Percentiles rank a stretch among this genome's conserved stretches.
phyloP scores from a whole-genome alignment of 2,329 filamentous ascomycete genomes.

The Colletotrichum cereale region DNA sequence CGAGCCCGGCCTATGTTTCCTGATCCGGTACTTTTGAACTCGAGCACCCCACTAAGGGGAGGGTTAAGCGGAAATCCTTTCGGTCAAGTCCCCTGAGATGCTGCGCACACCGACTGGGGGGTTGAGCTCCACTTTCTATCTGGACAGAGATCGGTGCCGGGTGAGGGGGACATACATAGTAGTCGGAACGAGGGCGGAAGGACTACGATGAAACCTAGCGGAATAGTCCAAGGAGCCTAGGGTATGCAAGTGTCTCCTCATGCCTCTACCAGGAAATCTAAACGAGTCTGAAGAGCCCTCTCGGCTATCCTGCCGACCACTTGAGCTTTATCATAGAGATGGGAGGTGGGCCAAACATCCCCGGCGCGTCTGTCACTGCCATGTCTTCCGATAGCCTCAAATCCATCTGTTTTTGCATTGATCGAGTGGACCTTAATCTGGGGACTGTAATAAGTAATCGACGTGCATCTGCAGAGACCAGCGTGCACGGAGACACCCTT shows the following conservation, averaged over 20 bases:
- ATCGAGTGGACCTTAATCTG: not conserved
- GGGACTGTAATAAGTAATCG: not conserved
- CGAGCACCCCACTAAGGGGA: not conserved
- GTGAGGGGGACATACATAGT: conserved; percentile 31
- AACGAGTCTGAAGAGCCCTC: not conserved
- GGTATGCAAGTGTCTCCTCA: not conserved
- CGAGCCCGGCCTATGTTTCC: not conserved
- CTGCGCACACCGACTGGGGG: conserved; percentile 9
- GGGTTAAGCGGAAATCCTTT: conserved; percentile 8
- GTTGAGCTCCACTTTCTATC: conserved; percentile 7
- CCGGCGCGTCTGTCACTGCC: not conserved
- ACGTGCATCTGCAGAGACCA: not conserved
- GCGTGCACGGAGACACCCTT: no score
- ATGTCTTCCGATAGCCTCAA: not conserved
- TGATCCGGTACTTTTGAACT: conserved; percentile 1
- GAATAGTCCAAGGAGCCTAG: not conserved
- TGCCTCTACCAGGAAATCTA: not conserved
- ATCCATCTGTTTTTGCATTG: not conserved
- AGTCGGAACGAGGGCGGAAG: not conserved
- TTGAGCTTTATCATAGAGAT: not conserved
- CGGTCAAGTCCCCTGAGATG: conserved; percentile 9
- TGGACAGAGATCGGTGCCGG: conserved; percentile 2
- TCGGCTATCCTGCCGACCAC: not conserved
- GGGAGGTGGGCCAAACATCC: not conserved
- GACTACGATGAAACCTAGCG: not conserved